phyloP scores from a whole-genome alignment of 2,329 filamentous ascomycete species.

The Aureobasidium namibiae region DNA sequence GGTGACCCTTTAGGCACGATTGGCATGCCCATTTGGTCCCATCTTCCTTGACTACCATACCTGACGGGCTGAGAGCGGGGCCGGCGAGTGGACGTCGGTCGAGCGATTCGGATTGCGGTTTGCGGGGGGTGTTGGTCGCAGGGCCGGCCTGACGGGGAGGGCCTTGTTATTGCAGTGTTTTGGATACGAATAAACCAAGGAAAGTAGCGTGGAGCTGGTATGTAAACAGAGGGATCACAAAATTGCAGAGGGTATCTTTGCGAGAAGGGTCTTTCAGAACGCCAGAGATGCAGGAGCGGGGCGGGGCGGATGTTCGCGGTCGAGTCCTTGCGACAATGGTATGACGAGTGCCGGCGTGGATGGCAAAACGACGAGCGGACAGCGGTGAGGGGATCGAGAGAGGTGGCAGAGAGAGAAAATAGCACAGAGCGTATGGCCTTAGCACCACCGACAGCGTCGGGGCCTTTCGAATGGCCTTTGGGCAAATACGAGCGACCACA shows the following conservation, averaged over 20 bases:
- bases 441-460: constrained; percentile 29
- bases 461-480: constrained; percentile 25
- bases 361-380: constrained; percentile 1
- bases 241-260: constrained; percentile 14
- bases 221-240: not conserved
- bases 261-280: constrained; percentile 11
- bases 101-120: not conserved
- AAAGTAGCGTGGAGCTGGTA: constrained; percentile 11
- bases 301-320: constrained; percentile 5
- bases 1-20: constrained; percentile 95
- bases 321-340: constrained; percentile 11
- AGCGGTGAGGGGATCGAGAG: not conserved
- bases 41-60: constrained; percentile 43
- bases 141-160: constrained; percentile 6
- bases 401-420: constrained; percentile 10
- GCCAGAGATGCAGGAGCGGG: constrained; percentile 1
- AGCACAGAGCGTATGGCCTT: constrained; percentile 21
- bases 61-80: constrained; percentile 14
- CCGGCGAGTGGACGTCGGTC: constrained; percentile 10
- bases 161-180: constrained; percentile 9
- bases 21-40: constrained; percentile 98
- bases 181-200: not conserved
- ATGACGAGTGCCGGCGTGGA: constrained; percentile 7
- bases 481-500: constrained; percentile 17
- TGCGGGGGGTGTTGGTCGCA: not conserved